These are phyloP conservation scores for Penicillium sp. DNA, from an alignment of 2,329 filamentous ascomycete species.

Conservation along the genomic window DNA sequence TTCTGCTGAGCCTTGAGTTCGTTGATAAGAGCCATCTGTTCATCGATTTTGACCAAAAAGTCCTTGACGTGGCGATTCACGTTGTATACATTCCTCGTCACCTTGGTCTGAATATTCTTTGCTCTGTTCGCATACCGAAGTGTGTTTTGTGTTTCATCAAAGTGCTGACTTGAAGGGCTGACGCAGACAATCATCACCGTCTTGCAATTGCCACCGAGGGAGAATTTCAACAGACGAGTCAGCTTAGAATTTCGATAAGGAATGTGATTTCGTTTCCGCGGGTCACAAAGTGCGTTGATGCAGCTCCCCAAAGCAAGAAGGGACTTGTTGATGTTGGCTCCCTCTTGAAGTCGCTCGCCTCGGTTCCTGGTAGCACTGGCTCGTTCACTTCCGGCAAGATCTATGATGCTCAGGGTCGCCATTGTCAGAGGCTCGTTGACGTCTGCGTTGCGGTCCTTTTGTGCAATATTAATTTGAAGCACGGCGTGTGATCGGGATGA, in stretches of 20 bases:
- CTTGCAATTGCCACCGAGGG: conserved; percentile 93
- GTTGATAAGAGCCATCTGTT: conserved; percentile 95
- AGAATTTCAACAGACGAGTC: conserved; percentile 92
- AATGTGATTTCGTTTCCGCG: conserved; percentile 85
- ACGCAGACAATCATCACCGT: conserved; percentile 99
- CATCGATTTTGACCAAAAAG: conserved; percentile 98
- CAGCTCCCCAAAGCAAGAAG: conserved; percentile 90
- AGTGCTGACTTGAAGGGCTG: conserved; percentile 92
- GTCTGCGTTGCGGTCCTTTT: conserved; percentile 88
- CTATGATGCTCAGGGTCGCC: conserved; percentile 97
- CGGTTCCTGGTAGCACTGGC: conserved; percentile 96
- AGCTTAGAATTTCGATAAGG: conserved; percentile 98
- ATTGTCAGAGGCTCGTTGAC: conserved; percentile 95
- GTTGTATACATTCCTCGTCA: conserved; percentile 98
- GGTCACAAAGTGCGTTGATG: conserved; percentile 96
- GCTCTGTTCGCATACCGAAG: conserved; percentile 94
- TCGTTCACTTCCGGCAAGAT: conserved; percentile 90
- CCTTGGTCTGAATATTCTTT: conserved; percentile 99
- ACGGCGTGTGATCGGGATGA: conserved; percentile 97
- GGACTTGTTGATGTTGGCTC: conserved; percentile 99
- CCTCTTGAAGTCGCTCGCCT: conserved; percentile 84
- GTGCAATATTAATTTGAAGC: conserved; percentile 91
- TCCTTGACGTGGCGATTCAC: conserved; percentile 99
- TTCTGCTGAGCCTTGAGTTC: conserved; percentile 91
- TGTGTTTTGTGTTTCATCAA: conserved; percentile 97